Evolutionary conservation across 2,329 filamentous ascomycete species (phyloP).

Genomic region (Stemphylium beticola): DNA sequence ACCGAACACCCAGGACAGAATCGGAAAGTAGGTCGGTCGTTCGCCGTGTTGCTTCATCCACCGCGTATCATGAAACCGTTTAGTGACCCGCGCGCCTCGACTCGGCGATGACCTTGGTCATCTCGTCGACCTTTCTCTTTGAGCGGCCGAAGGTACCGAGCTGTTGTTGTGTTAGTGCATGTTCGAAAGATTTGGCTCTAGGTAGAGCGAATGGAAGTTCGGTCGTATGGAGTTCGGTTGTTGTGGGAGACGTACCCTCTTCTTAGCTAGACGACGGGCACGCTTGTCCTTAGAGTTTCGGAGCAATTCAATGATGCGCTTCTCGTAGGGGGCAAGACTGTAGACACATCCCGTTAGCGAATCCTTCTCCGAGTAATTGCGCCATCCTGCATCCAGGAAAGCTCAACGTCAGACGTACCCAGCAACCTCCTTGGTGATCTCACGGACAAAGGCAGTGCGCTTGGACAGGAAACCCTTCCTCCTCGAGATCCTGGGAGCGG

Average conservation of each 20-base stretch:
- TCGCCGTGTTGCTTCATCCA: slow-evolving; percentile 36
- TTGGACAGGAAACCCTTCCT: slow-evolving; percentile 97
- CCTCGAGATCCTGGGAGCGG: slow-evolving; percentile 61
- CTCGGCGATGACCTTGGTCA: slow-evolving; percentile 97
- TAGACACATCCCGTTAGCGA: slow-evolving; percentile 15
- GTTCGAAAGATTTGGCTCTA: slow-evolving; percentile 5
- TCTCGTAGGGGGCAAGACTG: slow-evolving; percentile 69
- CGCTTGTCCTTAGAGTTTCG: slow-evolving; percentile 99
- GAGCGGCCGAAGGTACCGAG: slow-evolving; percentile 98
- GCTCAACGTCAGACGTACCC: slow-evolving; percentile 66
- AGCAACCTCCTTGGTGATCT: slow-evolving; percentile 98
- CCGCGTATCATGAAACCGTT: slow-evolving; percentile 45
- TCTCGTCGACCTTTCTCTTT: slow-evolving; percentile 99
- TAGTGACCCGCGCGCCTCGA: slow-evolving; percentile 78
- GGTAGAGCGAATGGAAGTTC: slow-evolving; percentile 1
- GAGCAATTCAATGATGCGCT: slow-evolving; percentile 97
- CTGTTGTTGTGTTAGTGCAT: slow-evolving; percentile 54
- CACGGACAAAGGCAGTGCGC: slow-evolving; percentile 94
- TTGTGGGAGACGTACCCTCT: slow-evolving; percentile 72
- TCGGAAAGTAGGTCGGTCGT: slow-evolving; percentile 36
- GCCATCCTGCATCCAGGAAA: neutral
- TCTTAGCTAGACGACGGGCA: slow-evolving; percentile 98
- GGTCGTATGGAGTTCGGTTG: neutral
- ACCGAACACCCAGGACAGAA: slow-evolving; percentile 46
- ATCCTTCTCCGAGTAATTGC: neutral